Percentiles rank a stretch among this genome's conserved stretches.
These are phyloP conservation scores for Suhomyces canberraensis DNA, from an alignment of 805 yeast species.

Conservation along the genomic window DNA sequence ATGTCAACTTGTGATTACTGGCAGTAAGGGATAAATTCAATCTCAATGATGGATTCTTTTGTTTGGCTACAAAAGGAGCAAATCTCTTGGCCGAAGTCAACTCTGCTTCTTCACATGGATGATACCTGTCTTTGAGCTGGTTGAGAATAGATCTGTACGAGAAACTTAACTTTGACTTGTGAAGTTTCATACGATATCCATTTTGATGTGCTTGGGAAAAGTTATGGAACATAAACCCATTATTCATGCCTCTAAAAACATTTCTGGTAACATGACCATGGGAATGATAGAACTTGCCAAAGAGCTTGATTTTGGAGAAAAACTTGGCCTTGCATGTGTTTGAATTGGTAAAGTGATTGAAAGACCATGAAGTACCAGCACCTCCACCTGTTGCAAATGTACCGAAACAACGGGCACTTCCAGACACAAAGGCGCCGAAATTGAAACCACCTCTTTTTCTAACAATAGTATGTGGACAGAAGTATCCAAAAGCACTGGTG, in stretches of 20 bases:
- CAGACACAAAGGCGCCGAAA: not conserved
- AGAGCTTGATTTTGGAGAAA: slow-evolving; percentile 9
- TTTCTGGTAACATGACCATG: slow-evolving; percentile 1
- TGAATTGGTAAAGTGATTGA: slow-evolving; percentile 8
- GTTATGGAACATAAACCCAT: slow-evolving; percentile 21
- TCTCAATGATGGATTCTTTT: slow-evolving; percentile 14
- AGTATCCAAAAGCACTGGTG: not conserved
- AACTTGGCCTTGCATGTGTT: slow-evolving; percentile 2
- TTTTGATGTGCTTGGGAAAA: slow-evolving; percentile 22
- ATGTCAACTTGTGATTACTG: slow-evolving; percentile 17
- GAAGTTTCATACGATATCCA: slow-evolving; percentile 16
- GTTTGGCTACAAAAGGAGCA: slow-evolving; percentile 2
- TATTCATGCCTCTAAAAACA: slow-evolving; percentile 3
- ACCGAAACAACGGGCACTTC: not conserved
- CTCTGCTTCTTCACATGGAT: not conserved
- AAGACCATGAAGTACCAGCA: slow-evolving; percentile 2
- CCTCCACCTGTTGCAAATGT: slow-evolving; percentile 3
- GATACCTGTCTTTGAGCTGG: slow-evolving; percentile 2
- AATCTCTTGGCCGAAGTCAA: not conserved
- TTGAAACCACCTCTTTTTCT: not conserved
- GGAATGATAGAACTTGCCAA: slow-evolving; percentile 12
- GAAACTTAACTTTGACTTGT: slow-evolving; percentile 16
- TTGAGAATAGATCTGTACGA: slow-evolving; percentile 18
- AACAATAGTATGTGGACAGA: too few relatives aligned
- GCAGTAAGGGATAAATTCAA: slow-evolving; percentile 29